Percentiles rank a stretch among this genome's conserved stretches.
phyloP scores from a whole-genome alignment of 495 filamentous ascomycete genomes.

The Aspergillus haitiensis region DNA sequence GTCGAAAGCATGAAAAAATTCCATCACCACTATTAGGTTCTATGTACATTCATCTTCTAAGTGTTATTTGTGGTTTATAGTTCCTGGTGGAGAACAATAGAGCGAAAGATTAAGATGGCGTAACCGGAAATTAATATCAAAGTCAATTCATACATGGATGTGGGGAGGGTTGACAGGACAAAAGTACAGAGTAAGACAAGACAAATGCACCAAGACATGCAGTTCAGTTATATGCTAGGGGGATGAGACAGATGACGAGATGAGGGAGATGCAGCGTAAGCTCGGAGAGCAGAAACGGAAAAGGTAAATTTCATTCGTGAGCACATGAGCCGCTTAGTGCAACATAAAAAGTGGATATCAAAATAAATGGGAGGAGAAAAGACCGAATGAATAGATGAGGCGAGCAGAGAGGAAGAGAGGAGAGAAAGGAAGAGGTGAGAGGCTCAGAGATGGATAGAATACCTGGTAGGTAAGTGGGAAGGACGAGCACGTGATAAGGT shows the following conservation, averaged over 20 bases:
- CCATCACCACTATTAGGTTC: too few species aligned
- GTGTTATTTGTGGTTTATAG: not conserved
- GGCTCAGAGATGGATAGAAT: not conserved
- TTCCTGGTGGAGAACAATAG: not conserved
- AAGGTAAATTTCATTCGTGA: too few species aligned
- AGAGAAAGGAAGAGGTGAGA: too few species aligned
- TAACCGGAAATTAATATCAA: not conserved
- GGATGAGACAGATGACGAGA: not conserved
- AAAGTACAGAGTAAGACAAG: not conserved
- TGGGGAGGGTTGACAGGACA: not conserved
- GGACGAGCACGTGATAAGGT: conserved; percentile 3
- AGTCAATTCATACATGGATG: not conserved
- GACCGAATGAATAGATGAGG: too few species aligned
- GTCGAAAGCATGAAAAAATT: not conserved
- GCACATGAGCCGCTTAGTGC: too few species aligned
- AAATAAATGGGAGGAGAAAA: too few species aligned
- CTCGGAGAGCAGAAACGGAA: too few species aligned
- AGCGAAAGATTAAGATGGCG: not conserved
- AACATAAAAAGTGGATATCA: too few species aligned
- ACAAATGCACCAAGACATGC: conserved; percentile 4
- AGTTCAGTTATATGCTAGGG: not conserved
- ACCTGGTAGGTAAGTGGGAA: not conserved
- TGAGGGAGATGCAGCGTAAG: too few species aligned
- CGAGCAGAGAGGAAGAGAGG: too few species aligned
- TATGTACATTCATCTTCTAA: too few species aligned